phyloP scores from a whole-genome alignment of 2,329 filamentous ascomycete genomes.

The Neofusicoccum cordaticola region DNA sequence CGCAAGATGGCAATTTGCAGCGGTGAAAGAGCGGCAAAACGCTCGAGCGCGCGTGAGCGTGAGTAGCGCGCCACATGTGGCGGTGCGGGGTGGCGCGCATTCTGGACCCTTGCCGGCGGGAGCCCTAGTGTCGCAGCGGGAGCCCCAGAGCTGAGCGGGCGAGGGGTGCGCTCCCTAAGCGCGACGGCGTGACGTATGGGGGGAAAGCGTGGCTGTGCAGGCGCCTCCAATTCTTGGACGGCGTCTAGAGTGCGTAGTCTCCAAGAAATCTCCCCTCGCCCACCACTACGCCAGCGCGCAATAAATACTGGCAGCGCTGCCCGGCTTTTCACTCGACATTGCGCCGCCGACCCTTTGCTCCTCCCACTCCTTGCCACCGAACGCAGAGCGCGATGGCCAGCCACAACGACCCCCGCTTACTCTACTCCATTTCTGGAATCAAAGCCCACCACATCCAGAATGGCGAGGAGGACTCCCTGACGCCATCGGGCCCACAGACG shows the following conservation, averaged over 20 bases:
- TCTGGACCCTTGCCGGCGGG: neutral
- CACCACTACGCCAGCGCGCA: neutral
- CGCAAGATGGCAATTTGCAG: neutral
- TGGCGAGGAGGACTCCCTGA: conserved; percentile 80
- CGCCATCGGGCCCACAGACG: conserved; percentile 81
- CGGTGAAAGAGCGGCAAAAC: conserved; percentile 14
- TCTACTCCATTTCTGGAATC: conserved; percentile 72
- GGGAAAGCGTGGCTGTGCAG: neutral
- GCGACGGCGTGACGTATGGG: conserved; percentile 7
- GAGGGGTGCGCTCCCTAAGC: neutral
- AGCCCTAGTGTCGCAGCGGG: neutral
- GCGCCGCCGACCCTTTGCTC: neutral
- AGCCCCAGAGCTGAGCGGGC: neutral
- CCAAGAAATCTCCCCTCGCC: neutral
- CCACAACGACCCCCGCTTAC: conserved; percentile 55
- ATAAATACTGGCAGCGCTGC: neutral
- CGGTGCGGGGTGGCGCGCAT: neutral
- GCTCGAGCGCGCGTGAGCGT: no score
- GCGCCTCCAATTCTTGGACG: conserved; percentile 6
- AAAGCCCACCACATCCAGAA: conserved; percentile 87
- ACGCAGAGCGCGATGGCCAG: conserved; percentile 40
- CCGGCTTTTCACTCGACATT: neutral
- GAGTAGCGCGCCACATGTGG: neutral
- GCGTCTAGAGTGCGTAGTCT: neutral
- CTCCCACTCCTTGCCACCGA: neutral